Evolutionary conservation across 306 rosid species (phyloP).

Genomic region (Phaseolus lunatus): DNA sequence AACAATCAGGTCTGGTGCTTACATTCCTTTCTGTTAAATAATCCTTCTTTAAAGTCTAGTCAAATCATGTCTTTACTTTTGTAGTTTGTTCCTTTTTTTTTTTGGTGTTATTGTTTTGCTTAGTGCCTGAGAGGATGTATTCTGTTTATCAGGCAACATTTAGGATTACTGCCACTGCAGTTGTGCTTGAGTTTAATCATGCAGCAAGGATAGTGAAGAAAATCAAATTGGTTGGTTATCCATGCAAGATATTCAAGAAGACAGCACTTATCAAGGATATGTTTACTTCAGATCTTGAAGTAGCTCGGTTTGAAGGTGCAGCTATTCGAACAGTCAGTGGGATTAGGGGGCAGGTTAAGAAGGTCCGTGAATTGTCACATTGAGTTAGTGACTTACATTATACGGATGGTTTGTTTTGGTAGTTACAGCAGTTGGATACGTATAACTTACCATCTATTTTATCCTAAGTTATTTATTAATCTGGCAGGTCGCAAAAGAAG

Average conservation of each 20-base stretch:
- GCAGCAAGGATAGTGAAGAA: slow-evolving; percentile 81
- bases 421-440: slow-evolving; percentile 7
- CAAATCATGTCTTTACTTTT: slow-evolving; percentile 19
- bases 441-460: slow-evolving; percentile 18
- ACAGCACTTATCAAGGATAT: slow-evolving; percentile 89
- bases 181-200: slow-evolving; percentile 88
- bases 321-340: slow-evolving; percentile 89
- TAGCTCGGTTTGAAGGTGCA: slow-evolving; percentile 97
- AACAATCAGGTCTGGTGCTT: slow-evolving; percentile 71
- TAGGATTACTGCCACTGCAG: slow-evolving; percentile 93
- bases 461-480: slow-evolving; percentile 30
- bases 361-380: slow-evolving; percentile 60
- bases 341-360: slow-evolving; percentile 95
- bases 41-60: slow-evolving; percentile 13
- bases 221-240: slow-evolving; percentile 91
- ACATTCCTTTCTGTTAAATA: slow-evolving; percentile 10
- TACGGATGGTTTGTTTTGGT: slow-evolving; percentile 31
- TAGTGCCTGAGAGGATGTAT: slow-evolving; percentile 35
- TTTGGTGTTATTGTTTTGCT: slow-evolving; percentile 32
- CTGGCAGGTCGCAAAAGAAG: slow-evolving; percentile 91
- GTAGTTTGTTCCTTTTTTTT: not conserved
- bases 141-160: slow-evolving; percentile 68
- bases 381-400: slow-evolving; percentile 2
- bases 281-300: slow-evolving; percentile 95
- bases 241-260: slow-evolving; percentile 93